Base-by-base conservation (phyloP, 2,329 filamentous ascomycete genomes). In the Pseudogymnoascus sp. region DNA sequence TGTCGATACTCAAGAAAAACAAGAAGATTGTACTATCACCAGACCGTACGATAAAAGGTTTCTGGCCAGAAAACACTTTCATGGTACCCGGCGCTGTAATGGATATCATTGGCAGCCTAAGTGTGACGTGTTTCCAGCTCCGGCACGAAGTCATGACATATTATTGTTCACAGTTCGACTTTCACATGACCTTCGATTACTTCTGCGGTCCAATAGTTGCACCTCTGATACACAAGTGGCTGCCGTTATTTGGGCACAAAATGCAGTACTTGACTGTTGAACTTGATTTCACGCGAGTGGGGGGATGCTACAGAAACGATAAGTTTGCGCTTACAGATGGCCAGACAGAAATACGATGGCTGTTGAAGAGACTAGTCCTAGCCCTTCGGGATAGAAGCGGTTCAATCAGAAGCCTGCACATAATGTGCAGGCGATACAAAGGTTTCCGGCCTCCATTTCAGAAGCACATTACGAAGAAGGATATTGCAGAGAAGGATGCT, bases 221-320 rank as follows among this genome's bases (percentile, higher is more conserved):
- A 2, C 69, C 69, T 1, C 63, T 72, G 11, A 66, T 69, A 2
- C 60, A 67, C 35, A 33, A 67, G 15, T 22, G 20, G 30, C 37
- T 57, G 9, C 71, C 70, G 67, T 59, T 71, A 8, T 64, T 69
- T 59, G 62, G 67, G 1, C 53, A 62, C n/a, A 64, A 53, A 2
- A 60, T 73, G 30, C 69, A 70, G 39, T 35, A 65, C 36, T 62
- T 73, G 6, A 70, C 70, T 5, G 61, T 72, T 8, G 71, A 73
- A 60, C 30, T 69, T 6, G 71, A 73, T 41, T 63, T 70, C 28
- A 72, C 71, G 28, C 58, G 62, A 15, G 67, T 72, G 50, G 69
- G 66, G 1, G 28, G 53, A 2, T n/a, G 22, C 6, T 58, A 38
- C 7, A 9, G 22, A 3, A 58, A 58, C 18, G 53, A 18, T 1